These are phyloP conservation scores for Oryza meyeriana DNA, from an alignment of 176 grass and related monocot species.

Conservation along the genomic window DNA sequence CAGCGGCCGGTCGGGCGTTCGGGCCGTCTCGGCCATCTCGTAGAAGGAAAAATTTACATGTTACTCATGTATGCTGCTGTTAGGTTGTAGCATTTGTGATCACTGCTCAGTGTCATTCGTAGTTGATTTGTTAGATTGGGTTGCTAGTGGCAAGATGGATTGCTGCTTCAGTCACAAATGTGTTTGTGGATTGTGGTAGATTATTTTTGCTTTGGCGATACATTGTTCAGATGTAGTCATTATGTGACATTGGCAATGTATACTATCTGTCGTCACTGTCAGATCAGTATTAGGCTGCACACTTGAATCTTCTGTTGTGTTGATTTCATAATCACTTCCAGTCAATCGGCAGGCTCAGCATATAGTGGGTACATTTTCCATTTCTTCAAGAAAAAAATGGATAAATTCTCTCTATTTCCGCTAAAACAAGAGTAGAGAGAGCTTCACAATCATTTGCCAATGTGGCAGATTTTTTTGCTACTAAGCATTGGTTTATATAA, in stretches of 20 bases:
- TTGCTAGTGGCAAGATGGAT: slow-evolving; percentile 55
- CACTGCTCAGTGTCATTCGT: neutral
- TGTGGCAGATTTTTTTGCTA: neutral
- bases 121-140: neutral
- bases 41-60: neutral
- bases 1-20: slow-evolving; percentile 40
- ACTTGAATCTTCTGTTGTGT: neutral
- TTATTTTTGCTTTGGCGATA: neutral
- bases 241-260: slow-evolving; percentile 44
- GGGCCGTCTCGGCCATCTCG: slow-evolving; percentile 27
- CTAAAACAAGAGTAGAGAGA: neutral
- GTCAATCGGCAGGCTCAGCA: neutral
- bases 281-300: neutral
- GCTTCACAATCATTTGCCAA: no score
- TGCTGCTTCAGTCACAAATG: slow-evolving; percentile 37
- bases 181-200: slow-evolving; percentile 19
- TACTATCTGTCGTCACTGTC: neutral
- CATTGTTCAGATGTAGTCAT: slow-evolving; percentile 47
- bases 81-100: neutral
- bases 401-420: no score
- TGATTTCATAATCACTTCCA: neutral
- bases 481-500: no score
- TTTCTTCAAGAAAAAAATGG: neutral
- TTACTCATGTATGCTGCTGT: neutral
- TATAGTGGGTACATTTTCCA: neutral